Evolutionary conservation across 2,329 filamentous ascomycete genomes (phyloP).

Genomic region (Diaporthe citrichinensis): DNA sequence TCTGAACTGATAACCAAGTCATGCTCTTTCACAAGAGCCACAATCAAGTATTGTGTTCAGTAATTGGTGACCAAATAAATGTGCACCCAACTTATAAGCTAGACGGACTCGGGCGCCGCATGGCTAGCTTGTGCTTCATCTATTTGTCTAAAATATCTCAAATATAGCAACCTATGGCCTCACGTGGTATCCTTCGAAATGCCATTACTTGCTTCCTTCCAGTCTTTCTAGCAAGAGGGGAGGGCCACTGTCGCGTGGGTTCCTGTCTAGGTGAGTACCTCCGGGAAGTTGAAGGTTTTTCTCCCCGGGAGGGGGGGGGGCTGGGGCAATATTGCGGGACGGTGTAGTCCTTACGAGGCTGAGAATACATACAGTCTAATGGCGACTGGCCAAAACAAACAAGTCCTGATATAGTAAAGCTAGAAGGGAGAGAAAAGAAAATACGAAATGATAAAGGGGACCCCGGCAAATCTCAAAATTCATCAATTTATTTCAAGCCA

Average conservation of each 20-base stretch:
- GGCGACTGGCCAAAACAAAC: neutral
- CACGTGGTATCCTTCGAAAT: neutral
- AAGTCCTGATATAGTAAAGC: neutral
- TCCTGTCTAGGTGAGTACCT: neutral
- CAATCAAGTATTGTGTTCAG: neutral
- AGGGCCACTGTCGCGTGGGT: neutral
- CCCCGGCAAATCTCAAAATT: neutral
- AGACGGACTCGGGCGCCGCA: neutral
- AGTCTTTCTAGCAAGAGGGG: neutral
- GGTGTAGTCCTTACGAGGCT: neutral
- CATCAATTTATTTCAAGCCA: conserved; percentile 18
- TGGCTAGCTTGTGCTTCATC: neutral
- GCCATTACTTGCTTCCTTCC: neutral
- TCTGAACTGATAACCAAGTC: neutral
- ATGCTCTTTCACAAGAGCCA: neutral
- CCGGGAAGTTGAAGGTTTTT: neutral
- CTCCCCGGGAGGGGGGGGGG: too few species aligned
- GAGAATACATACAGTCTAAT: neutral
- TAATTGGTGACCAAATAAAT: neutral
- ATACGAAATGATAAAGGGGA: neutral
- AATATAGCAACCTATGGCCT: too few species aligned
- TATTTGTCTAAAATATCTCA: neutral
- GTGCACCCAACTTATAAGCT: neutral
- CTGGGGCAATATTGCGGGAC: too few species aligned
- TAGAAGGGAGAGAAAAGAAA: too few species aligned